Percentiles rank a stretch among this genome's conserved stretches.
These are phyloP conservation scores for Alternaria incomplexa DNA, from an alignment of 2,329 filamentous ascomycete genomes.

Conservation along the genomic window DNA sequence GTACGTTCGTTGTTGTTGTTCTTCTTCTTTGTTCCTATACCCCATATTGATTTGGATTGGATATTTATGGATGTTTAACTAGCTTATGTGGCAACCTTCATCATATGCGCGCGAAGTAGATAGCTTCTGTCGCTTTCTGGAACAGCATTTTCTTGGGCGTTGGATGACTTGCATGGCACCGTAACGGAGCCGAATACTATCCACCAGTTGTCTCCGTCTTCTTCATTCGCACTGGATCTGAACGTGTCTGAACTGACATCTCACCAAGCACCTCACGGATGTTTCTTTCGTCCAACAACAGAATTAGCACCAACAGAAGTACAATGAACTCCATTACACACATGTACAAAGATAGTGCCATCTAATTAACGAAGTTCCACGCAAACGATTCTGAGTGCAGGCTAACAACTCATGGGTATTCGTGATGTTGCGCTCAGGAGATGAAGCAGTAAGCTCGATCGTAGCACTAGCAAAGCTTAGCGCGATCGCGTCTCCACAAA, in stretches of 20 bases:
- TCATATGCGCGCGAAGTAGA: not conserved
- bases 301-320: not conserved
- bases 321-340: not conserved
- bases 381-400: not conserved
- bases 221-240: not conserved
- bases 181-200: not conserved
- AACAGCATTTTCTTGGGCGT: not conserved
- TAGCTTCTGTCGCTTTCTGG: not conserved
- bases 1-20: conserved; percentile 3
- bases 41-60: conserved; percentile 10
- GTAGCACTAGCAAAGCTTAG: conserved; percentile 4
- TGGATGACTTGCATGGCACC: not conserved
- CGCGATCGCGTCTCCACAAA: conserved; percentile 7
- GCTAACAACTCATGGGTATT: not conserved
- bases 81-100: not conserved
- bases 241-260: not conserved
- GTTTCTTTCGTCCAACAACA: not conserved
- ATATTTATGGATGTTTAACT: conserved; percentile 1
- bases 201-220: not conserved
- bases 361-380: not conserved
- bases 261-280: not conserved
- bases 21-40: conserved; percentile 9
- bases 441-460: conserved; percentile 2
- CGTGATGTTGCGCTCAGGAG: not conserved
- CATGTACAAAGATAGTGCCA: not conserved